Evolutionary conservation across 2,329 filamentous ascomycete genomes (phyloP).

Genomic region (Dichotomopilus funicola): DNA sequence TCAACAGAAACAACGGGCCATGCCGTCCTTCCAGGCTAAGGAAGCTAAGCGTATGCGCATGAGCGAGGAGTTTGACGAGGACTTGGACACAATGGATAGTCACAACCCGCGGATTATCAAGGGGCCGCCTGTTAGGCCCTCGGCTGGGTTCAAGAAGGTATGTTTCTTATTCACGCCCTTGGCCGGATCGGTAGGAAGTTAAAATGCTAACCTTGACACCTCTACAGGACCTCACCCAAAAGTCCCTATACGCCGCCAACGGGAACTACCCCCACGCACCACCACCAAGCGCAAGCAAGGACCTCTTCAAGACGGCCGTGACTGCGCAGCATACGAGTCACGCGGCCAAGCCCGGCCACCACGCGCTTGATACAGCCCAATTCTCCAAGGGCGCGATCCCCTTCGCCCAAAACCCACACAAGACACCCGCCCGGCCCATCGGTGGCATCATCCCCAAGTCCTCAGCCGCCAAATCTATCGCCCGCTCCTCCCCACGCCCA

Average conservation of each 20-base stretch:
- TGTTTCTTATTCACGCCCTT: slow-evolving; percentile 18
- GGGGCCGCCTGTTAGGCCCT: slow-evolving; percentile 79
- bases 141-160: slow-evolving; percentile 63
- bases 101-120: slow-evolving; percentile 52
- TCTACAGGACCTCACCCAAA: slow-evolving; percentile 51
- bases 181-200: slow-evolving; percentile 23
- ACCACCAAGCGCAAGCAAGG: slow-evolving; percentile 42
- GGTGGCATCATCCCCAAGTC: slow-evolving; percentile 45
- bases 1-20: slow-evolving; percentile 40
- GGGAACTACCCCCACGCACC: slow-evolving; percentile 56
- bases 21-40: slow-evolving; percentile 58
- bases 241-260: slow-evolving; percentile 46
- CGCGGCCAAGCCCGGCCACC: slow-evolving; percentile 53
- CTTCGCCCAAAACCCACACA: slow-evolving; percentile 69
- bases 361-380: slow-evolving; percentile 71
- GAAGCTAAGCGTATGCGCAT: slow-evolving; percentile 78
- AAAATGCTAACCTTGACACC: slow-evolving; percentile 22
- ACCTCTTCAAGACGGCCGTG: slow-evolving; percentile 60
- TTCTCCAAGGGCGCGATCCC: slow-evolving; percentile 84
- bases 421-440: slow-evolving; percentile 59
- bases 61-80: slow-evolving; percentile 63
- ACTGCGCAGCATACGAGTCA: slow-evolving; percentile 62
- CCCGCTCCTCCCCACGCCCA: slow-evolving; percentile 73
- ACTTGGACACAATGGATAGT: slow-evolving; percentile 49
- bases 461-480: slow-evolving; percentile 37